phyloP scores from a whole-genome alignment of 148 eudicot species.

The Cornus suecica region DNA sequence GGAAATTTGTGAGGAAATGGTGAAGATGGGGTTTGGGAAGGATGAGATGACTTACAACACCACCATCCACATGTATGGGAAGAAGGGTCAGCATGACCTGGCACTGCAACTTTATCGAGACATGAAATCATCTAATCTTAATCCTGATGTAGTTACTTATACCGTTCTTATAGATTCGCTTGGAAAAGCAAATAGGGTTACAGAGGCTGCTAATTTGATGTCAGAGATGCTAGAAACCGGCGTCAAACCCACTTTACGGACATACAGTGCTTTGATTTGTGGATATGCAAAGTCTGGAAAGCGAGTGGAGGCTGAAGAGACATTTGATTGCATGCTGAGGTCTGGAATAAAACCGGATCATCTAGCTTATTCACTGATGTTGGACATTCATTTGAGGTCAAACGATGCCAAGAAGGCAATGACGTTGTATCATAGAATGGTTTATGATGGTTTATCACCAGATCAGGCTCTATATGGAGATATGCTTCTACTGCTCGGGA shows the following conservation, averaged over 20 bases:
- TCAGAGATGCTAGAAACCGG: conserved; percentile 82
- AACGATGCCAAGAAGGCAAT: conserved; percentile 51
- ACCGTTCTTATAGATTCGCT: conserved; percentile 85
- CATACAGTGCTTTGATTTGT: conserved; percentile 93
- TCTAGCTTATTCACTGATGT: conserved; percentile 85
- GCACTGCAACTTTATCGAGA: conserved; percentile 67
- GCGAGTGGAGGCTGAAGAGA: conserved; percentile 67
- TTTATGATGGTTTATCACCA: conserved; percentile 58
- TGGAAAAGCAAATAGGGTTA: conserved; percentile 78
- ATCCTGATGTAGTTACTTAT: conserved; percentile 91
- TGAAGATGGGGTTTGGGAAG: conserved; percentile 72
- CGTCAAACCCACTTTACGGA: conserved; percentile 74
- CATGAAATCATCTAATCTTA: conserved; percentile 67
- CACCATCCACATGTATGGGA: conserved; percentile 91
- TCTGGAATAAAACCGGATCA: conserved; percentile 85
- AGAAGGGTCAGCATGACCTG: conserved; percentile 62
- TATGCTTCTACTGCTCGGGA: conserved; percentile 54
- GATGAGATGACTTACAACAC: conserved; percentile 98
- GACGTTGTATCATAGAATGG: conserved; percentile 66
- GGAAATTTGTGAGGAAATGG: conserved; percentile 69
- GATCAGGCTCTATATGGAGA: conserved; percentile 56
- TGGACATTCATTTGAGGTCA: conserved; percentile 73
- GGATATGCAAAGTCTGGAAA: conserved; percentile 92
- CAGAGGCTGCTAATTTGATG: conserved; percentile 86
- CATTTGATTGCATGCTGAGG: conserved; percentile 70